Base-by-base conservation (phyloP, 1,284 basidiomycete genomes). In the Ceratobasidium sp. region DNA sequence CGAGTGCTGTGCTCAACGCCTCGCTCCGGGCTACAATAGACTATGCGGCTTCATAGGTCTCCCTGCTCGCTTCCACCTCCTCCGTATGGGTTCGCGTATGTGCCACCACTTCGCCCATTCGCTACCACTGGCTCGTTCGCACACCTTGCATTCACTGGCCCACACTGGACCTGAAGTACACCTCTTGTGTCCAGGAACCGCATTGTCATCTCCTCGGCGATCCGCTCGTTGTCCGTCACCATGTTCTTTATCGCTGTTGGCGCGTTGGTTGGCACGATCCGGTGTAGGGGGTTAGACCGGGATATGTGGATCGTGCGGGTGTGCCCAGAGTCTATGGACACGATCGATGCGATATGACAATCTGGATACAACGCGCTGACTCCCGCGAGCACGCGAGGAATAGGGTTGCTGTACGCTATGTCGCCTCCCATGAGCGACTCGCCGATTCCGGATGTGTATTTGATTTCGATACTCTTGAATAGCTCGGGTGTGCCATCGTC, bases 251-350 rank as follows among this genome's bases (percentile, higher is more conserved):
- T 56, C 16, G 22, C 53, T 6, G 22, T 27, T 16, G 48, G 27
- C 5, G 41, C 34, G 34, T 54, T 71, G 14, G 16, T 37, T 48
- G 22, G 56, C 16, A 31, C 14, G 19, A 31, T 31, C 24, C n/a
- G 1, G 27, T 31, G 14, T 11, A 43, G 59, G 13, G 14, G 27
- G 13, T 22, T 24, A 7, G 31, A 24, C 11, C 13, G 7, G 2
- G 59, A n/a, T n/a, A 62, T 43, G 19, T 62, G 8, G 27, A 73
- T 58, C 43, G 48, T 51, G 16, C 56, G 22, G 1, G 53, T 16
- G 14, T 61, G 22, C 5, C 56, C 69, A 31, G 56, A 37, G 19
- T 56, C 69, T 13, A 73, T 16, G 29, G 41, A 61, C 34, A 71
- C 13, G 14, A 61, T 19, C 9, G 34, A 58, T 9, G 68, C 51